These are phyloP conservation scores for Umbelopsis sp. DNA, from an alignment of 192 early-diverging fungal genomes.

Conservation along the genomic window DNA sequence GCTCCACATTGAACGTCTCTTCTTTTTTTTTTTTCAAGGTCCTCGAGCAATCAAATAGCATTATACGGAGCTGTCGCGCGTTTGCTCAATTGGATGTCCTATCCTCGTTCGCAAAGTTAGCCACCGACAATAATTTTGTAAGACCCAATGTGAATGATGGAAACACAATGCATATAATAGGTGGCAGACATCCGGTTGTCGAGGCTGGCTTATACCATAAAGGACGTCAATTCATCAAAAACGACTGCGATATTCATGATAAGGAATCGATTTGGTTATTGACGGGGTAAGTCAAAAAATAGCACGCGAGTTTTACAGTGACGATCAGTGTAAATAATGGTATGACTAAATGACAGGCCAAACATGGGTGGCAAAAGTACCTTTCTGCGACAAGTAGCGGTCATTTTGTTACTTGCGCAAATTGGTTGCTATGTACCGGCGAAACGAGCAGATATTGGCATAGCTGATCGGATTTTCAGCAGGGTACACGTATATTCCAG, in stretches of 20 bases:
- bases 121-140: slow-evolving; percentile 50
- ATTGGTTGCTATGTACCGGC: slow-evolving; percentile 86
- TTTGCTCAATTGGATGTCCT: slow-evolving; percentile 72
- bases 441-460: slow-evolving; percentile 71
- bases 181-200: slow-evolving; percentile 68
- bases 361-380: slow-evolving; percentile 96
- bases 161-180: slow-evolving; percentile 20
- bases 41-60: slow-evolving; percentile 51
- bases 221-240: slow-evolving; percentile 60
- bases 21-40: slow-evolving; percentile 26
- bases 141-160: slow-evolving; percentile 43
- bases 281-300: slow-evolving; percentile 53
- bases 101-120: slow-evolving; percentile 60
- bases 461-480: slow-evolving; percentile 50
- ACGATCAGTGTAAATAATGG: neutral
- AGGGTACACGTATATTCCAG: slow-evolving; percentile 19
- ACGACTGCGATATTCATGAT: slow-evolving; percentile 63
- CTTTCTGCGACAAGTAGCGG: slow-evolving; percentile 80
- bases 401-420: slow-evolving; percentile 82
- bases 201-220: slow-evolving; percentile 46
- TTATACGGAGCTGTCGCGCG: slow-evolving; percentile 60
- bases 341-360: slow-evolving; percentile 34
- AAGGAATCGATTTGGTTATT: slow-evolving; percentile 66
- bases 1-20: neutral
- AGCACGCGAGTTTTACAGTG: neutral